Evolutionary conservation across 495 filamentous ascomycete species (phyloP), one percentile per base, ranked within the genome.

Genomic region (Tuber aestivum): DNA sequence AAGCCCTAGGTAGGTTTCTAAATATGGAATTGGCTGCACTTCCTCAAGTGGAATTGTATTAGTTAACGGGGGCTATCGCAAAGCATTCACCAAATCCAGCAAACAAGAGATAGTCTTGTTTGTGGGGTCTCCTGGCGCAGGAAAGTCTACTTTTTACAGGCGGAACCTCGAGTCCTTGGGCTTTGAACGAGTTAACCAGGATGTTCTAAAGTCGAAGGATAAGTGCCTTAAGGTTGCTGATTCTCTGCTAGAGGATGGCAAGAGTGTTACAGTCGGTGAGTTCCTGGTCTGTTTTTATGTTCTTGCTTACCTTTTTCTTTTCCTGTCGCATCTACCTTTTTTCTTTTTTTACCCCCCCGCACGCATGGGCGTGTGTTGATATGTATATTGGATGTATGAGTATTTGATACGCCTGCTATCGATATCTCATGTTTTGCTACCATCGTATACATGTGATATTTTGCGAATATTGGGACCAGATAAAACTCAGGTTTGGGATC

Each of bases 121-220:
- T 83, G 94, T 92, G 74, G 95, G 95, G 12, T 92, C 92, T 61
- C 95, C 95, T 0, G 94, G 92, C 1, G 89, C 93, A 1, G 95
- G 96, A 40, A 98, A 98, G 82, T 95, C 92, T 37, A 94, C 93
- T 0, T 97, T 97, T 78, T 97, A 91, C 85, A 92, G 91, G 89
- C 90, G 87, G 41, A 85, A 93, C 76, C 83, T 98, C 27, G 86
- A 94, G 83, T 92, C 93, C 37, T 85, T 95, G 5, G 91, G 90
- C 41, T 97, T 95, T 83, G 90, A 90, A 83, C 88, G 95, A 41
- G 88, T 97, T 23, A 99, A 97, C 78, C 94, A 97, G 84, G 96
- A 98, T 85, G 87, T 85, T 5, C 85, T 97, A n/a, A 97, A 97
- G 83, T 90, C 90, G 38, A 88, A 90, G 77, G 90, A 93, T 32